Conservation (phyloP, 371 early-diverging fungal genomes). For the Batkoa obscura region DNA sequence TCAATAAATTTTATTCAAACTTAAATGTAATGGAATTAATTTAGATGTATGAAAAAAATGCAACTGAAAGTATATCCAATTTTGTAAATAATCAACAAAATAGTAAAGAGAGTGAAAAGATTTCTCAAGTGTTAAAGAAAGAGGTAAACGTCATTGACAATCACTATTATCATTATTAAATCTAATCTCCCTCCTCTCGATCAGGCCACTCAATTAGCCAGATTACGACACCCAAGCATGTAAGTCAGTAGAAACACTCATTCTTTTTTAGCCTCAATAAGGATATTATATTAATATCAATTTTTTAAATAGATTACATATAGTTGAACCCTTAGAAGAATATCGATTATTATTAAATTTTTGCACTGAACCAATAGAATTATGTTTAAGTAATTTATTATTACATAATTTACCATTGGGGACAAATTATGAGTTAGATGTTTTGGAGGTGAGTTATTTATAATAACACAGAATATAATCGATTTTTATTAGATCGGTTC, state of each 20-base stretch:
- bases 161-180: not conserved
- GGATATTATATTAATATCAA: no score
- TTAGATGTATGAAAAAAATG: no score
- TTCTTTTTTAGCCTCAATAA: not conserved
- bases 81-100: no score
- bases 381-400: constrained; percentile 41
- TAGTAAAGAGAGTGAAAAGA: constrained; percentile 7
- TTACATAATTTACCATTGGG: constrained; percentile 31
- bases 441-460: no score
- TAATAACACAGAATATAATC: no score
- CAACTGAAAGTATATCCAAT: no score
- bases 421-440: constrained; percentile 47
- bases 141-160: constrained; percentile 5
- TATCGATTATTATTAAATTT: constrained; percentile 51
- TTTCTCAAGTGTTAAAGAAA: constrained; percentile 7
- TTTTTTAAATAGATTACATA: constrained; percentile 16
- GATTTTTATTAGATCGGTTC: no score
- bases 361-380: constrained; percentile 56
- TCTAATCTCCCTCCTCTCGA: not conserved
- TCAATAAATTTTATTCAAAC: no score
- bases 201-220: constrained; percentile 49
- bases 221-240: constrained; percentile 63
- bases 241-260: constrained; percentile 14
- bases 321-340: constrained; percentile 64
- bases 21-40: no score